Conservation (phyloP, 129 eudicot genomes). For the Helichrysum umbraculigerum region DNA sequence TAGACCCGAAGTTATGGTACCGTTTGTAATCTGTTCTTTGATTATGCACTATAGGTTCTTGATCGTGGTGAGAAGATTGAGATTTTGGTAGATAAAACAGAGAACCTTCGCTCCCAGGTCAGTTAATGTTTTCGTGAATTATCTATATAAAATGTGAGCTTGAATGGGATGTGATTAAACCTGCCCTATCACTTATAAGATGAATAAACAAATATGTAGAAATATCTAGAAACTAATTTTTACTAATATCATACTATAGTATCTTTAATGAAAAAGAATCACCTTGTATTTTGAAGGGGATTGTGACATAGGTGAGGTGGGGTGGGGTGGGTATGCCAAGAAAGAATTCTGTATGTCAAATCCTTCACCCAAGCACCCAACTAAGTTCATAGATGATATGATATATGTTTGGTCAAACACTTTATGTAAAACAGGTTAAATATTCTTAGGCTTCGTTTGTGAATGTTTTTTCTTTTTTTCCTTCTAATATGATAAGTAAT, state of each 20-base stretch:
- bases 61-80: constrained; percentile 92
- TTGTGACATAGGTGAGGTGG: too few relatives aligned
- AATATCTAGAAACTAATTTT: too few relatives aligned
- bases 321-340: too few relatives aligned
- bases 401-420: constrained; percentile 12
- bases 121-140: constrained; percentile 17
- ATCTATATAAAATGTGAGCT: background rate
- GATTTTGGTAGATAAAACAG: constrained; percentile 79
- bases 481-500: background rate
- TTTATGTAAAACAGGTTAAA: background rate
- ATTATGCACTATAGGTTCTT: constrained; percentile 54
- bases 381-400: background rate
- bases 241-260: background rate
- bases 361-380: background rate
- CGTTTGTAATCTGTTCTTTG: constrained; percentile 9
- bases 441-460: background rate
- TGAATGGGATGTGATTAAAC: constrained; percentile 6
- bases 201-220: background rate
- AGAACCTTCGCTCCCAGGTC: constrained; percentile 81
- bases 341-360: background rate
- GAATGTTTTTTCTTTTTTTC: background rate
- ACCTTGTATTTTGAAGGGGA: too few relatives aligned
- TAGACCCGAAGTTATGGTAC: background rate
- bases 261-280: too few relatives aligned
- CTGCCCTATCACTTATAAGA: background rate